phyloP scores from a whole-genome alignment of 345 rosid species.

The Syzygium aqueum region DNA sequence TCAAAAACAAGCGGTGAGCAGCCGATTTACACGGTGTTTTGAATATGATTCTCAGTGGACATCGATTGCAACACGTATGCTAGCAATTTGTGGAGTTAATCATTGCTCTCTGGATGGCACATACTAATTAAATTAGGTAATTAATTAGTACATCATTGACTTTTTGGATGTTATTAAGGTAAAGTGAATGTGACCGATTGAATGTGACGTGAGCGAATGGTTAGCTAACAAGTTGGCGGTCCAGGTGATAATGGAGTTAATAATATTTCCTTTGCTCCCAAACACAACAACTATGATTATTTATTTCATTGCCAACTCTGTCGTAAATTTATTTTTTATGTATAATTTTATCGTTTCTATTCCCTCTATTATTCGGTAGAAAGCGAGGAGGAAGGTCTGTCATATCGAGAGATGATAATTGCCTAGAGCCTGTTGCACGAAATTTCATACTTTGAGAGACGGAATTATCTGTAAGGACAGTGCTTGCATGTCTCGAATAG shows the following conservation, averaged over 20 bases:
- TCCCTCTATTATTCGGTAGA: not conserved
- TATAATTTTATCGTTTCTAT: not conserved
- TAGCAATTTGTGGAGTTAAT: not conserved
- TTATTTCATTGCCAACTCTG: not conserved
- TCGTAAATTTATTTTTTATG: not conserved
- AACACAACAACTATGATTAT: not conserved
- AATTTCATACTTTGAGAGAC: not conserved
- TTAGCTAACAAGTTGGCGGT: not conserved
- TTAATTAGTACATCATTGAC: not conserved
- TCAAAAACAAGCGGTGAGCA: not conserved
- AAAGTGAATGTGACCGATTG: not conserved
- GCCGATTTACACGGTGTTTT: not conserved
- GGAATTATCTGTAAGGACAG: not conserved
- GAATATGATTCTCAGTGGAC: not conserved
- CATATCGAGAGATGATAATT: not conserved
- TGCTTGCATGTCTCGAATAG: not conserved
- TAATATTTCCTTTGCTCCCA: not conserved
- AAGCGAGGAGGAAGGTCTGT: not conserved
- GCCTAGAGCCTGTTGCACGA: fast-evolving
- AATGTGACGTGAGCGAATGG: not conserved
- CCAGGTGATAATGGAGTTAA: not conserved
- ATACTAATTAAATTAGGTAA: not conserved
- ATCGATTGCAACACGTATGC: not conserved
- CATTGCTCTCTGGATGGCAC: not conserved
- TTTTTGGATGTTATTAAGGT: not conserved